These are phyloP conservation scores for Cercospora brassicicola DNA, from an alignment of 2,329 filamentous ascomycete genomes.

Conservation along the genomic window DNA sequence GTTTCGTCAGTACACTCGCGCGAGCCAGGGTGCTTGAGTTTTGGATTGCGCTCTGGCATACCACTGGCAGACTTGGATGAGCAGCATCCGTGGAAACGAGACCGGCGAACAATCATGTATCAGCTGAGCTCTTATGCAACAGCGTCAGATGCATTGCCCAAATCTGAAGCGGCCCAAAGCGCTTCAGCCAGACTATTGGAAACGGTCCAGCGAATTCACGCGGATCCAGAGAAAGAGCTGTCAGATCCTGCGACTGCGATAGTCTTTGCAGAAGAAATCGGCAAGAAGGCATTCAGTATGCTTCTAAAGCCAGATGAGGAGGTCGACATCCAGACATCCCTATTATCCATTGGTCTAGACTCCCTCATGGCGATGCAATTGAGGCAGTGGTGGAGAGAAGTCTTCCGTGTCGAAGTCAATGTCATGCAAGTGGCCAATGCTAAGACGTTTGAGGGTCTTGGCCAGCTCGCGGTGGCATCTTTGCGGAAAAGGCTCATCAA, in stretches of 20 bases:
- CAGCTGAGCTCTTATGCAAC: too few species aligned
- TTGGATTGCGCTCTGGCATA: too few species aligned
- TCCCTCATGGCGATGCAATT: conserved; percentile 17
- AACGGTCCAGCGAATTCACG: neutral
- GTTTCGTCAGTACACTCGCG: too few species aligned
- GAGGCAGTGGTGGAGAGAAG: conserved; percentile 9
- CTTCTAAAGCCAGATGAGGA: neutral
- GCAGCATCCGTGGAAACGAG: too few species aligned
- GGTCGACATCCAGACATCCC: neutral
- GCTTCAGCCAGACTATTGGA: neutral
- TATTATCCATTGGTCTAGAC: conserved; percentile 10
- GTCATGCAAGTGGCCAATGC: neutral
- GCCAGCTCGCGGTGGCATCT: too few species aligned
- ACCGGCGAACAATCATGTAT: too few species aligned
- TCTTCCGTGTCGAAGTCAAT: conserved; percentile 6
- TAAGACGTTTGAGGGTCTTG: too few species aligned
- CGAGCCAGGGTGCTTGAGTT: too few species aligned
- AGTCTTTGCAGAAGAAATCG: neutral
- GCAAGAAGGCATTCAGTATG: neutral
- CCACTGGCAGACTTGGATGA: too few species aligned
- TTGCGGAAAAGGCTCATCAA: too few species aligned
- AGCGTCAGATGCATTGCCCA: too few species aligned
- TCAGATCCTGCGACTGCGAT: neutral
- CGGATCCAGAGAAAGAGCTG: neutral
- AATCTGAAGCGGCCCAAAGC: too few species aligned